Conservation (phyloP, 2,329 filamentous ascomycete species). For the Penicillium sp. region DNA sequence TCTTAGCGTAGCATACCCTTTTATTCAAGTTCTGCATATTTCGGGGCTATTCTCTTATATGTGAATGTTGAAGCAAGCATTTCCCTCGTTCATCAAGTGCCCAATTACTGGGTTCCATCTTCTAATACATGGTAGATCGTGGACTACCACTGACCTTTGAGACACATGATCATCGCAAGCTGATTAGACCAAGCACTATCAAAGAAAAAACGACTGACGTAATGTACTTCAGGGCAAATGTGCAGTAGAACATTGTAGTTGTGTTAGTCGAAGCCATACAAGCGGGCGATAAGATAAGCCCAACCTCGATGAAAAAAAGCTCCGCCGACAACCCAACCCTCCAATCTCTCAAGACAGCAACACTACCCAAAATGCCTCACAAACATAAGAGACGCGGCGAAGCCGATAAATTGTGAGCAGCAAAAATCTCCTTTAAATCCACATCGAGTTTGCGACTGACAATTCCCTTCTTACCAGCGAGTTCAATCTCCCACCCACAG, state of each 20-base stretch:
- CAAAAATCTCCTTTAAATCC: background rate
- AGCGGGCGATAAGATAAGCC: constrained; percentile 18
- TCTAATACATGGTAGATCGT: background rate
- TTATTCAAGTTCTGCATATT: constrained; percentile 23
- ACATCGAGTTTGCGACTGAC: background rate
- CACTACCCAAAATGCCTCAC: constrained; percentile 65
- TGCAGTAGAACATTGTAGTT: background rate
- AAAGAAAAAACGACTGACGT: background rate
- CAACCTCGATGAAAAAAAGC: constrained; percentile 24
- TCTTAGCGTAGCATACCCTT: constrained; percentile 23
- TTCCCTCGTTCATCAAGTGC: background rate
- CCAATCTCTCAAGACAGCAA: constrained; percentile 11
- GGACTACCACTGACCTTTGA: background rate
- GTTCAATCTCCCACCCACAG: constrained; percentile 61
- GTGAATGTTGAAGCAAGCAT: background rate
- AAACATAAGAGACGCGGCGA: constrained; percentile 71
- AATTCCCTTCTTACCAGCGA: constrained; percentile 32
- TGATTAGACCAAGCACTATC: too few species aligned
- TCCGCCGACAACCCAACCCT: constrained; percentile 17
- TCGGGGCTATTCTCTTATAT: constrained; percentile 14
- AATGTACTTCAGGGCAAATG: background rate
- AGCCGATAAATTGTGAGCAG: constrained; percentile 49
- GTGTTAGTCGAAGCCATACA: background rate
- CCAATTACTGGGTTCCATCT: background rate
- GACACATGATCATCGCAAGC: background rate